Evolutionary conservation across 2,329 filamentous ascomycete species (phyloP).

Genomic region (Exophiala sideris): DNA sequence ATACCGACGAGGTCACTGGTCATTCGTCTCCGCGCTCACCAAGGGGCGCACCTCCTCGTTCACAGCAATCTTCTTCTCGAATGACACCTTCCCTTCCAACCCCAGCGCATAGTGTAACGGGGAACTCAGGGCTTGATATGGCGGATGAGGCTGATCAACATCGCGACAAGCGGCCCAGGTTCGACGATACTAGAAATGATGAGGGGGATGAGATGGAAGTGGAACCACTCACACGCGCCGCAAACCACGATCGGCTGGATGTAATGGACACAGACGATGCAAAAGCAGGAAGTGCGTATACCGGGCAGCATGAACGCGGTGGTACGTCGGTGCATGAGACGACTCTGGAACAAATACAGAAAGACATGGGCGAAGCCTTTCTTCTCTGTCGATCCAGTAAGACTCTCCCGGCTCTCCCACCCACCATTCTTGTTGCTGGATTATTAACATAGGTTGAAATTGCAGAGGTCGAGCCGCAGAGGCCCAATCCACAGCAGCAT

Average conservation of each 20-base stretch:
- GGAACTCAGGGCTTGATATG: constrained; percentile 36
- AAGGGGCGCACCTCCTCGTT: constrained; percentile 38
- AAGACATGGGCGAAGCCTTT: constrained; percentile 46
- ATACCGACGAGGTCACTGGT: constrained; percentile 27
- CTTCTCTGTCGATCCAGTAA: constrained; percentile 51
- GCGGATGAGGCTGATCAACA: constrained; percentile 31
- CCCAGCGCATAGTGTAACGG: constrained; percentile 44
- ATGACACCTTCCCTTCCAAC: constrained; percentile 44
- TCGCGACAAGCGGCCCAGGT: constrained; percentile 26
- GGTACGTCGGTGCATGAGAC: constrained; percentile 25
- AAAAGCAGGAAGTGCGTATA: not conserved
- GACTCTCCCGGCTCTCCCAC: constrained; percentile 42
- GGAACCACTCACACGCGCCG: constrained; percentile 16
- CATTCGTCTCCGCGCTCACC: constrained; percentile 43
- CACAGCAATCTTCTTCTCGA: constrained; percentile 39
- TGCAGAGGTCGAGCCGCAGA: constrained; percentile 46
- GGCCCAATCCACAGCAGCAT: constrained; percentile 57
- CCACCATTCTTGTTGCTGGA: constrained; percentile 29
- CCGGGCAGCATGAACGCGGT: not conserved
- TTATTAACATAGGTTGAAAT: constrained; percentile 43
- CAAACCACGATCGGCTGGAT: constrained; percentile 28
- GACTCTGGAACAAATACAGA: constrained; percentile 43
- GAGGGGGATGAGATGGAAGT: constrained; percentile 22
- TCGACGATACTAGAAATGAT: constrained; percentile 11
- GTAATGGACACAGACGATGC: constrained; percentile 12